A percentile compares a stretch with the other conserved stretches of the same genome.
These are phyloP conservation scores for Xylaria sp. DNA, from an alignment of 2,329 filamentous ascomycete species.

Conservation along the genomic window DNA sequence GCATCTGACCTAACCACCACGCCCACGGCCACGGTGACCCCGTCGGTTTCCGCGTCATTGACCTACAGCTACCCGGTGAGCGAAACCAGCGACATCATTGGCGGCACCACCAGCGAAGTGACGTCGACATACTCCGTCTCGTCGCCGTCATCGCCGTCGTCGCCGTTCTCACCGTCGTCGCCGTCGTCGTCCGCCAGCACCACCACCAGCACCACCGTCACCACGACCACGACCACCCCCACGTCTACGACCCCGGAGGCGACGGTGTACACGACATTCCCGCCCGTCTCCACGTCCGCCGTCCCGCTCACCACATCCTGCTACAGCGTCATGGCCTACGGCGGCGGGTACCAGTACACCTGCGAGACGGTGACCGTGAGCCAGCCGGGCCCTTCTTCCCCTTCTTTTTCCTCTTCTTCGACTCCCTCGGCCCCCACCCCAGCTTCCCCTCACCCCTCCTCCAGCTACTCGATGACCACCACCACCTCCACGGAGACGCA, in stretches of 20 bases:
- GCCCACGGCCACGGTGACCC: neutral
- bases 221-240: slow-evolving; percentile 14
- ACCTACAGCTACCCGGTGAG: slow-evolving; percentile 3
- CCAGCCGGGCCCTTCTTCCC: neutral
- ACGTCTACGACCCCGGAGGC: neutral
- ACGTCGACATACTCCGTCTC: no score
- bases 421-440: no score
- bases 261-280: neutral
- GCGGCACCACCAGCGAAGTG: no score
- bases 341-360: slow-evolving; percentile 26
- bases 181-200: slow-evolving; percentile 2
- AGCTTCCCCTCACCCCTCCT: no score
- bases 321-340: slow-evolving; percentile 20
- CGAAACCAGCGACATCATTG: slow-evolving; percentile 7
- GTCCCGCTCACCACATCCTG: slow-evolving; percentile 25
- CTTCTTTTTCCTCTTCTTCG: slow-evolving; percentile 3
- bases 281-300: slow-evolving; percentile 8
- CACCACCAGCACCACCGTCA: slow-evolving; percentile 12
- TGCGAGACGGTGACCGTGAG: slow-evolving; percentile 24
- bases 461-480: no score
- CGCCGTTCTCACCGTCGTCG: slow-evolving; percentile 8
- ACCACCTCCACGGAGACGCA: no score
- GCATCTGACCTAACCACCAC: slow-evolving; percentile 6
- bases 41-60: neutral
- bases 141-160: no score